Evolutionary conservation across 2,329 filamentous ascomycete genomes (phyloP), one percentile per base, ranked within the genome.

Genomic region (Aurifilum marmelostoma): DNA sequence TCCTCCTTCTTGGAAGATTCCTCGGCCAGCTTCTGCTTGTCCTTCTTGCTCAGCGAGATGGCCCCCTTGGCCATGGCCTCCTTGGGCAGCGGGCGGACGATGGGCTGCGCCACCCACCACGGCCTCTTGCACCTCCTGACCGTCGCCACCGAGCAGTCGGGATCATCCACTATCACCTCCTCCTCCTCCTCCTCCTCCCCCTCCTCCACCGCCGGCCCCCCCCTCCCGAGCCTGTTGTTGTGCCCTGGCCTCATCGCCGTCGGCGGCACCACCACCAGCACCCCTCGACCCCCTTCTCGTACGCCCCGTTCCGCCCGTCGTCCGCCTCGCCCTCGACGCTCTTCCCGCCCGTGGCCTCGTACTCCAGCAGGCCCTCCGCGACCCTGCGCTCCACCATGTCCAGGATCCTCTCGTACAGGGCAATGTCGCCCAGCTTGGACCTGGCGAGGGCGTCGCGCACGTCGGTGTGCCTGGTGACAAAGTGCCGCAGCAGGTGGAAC

Each of bases 101-200:
- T 92, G 4, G 95, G 91, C 81, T 98, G 94, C 65, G 90, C 93
- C 4, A 97, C 86, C 93, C 93, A 97, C 87, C 90, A 97, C 1
- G 94, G 94, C 72, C 93, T 83, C 77, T 89, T 91, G 76, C 93
- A 97, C 70, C 88, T 83, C 67, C 86, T 87, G 34, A 96, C 89
- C 0, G 91, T 89, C 11, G 87, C 89, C 24, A 88, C 80, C 5
- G 90, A 91, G 77, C 86, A 90, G 75, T 89, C 84, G 0, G 80
- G 80, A 61, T 85, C 83, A 1, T 77, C 78, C 2, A 82, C 78
- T 50, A 79, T 77, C 6, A 76, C 78, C 2, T 77, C 76, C 1
- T 74, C 77, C 1, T 75, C 74, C 12, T 73, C 73, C 12, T 59
- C 67, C 39, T 72, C 76, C 58, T 69, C 75, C 61, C 73, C 75